These are phyloP conservation scores for Aspergillus bertholletiae DNA, from an alignment of 495 filamentous ascomycete species.

Conservation along the genomic window DNA sequence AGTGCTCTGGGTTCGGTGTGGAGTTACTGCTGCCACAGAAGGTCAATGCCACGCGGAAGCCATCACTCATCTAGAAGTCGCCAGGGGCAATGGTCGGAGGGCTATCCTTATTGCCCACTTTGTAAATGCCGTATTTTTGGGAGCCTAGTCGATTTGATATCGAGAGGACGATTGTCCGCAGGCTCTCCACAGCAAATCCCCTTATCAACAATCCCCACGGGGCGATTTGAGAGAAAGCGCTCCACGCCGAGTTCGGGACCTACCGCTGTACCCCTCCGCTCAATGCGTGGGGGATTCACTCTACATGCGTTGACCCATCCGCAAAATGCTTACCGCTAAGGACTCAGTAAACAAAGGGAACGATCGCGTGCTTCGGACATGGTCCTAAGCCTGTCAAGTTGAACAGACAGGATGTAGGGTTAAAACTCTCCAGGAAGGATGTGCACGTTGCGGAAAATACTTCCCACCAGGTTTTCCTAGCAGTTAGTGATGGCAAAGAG, in stretches of 20 bases:
- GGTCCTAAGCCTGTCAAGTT: not conserved
- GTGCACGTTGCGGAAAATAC: not conserved
- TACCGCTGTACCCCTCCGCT: not conserved
- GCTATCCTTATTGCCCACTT: not conserved
- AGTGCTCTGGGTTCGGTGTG: not conserved
- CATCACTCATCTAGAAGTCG: not conserved
- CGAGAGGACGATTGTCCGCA: not conserved
- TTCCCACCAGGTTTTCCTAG: not conserved
- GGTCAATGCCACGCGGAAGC: not conserved
- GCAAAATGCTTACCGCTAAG: not conserved
- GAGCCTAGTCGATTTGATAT: not conserved
- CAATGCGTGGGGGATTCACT: not conserved
- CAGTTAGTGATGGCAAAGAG: not conserved
- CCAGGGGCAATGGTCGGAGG: not conserved
- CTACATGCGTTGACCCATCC: not conserved
- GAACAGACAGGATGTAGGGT: not conserved
- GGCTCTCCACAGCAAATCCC: not conserved
- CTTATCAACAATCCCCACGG: not conserved
- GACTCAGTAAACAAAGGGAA: not conserved
- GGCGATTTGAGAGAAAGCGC: not conserved
- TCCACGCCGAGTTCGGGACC: too few species aligned
- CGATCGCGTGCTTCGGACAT: not conserved
- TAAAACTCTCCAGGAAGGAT: not conserved
- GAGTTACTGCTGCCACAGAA: not conserved
- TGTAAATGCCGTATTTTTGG: not conserved